Evolutionary conservation across 768 basidiomycete genomes (phyloP), one percentile per base, ranked within the genome.

Genomic region (Daedaleopsis nitida): DNA sequence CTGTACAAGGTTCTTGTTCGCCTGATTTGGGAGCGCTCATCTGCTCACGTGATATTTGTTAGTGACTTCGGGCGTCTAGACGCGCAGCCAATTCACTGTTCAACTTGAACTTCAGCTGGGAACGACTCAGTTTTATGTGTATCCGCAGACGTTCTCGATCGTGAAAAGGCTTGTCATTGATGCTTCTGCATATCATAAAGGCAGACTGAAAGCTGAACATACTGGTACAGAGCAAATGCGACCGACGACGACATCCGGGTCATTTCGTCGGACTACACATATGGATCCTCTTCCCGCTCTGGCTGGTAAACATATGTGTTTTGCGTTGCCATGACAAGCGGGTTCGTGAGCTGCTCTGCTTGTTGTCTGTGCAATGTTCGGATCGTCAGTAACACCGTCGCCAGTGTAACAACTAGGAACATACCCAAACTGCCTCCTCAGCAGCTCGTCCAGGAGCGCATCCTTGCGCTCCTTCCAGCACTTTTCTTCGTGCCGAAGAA

Each of bases 401-500:
- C 9, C 14, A 9, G 5, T 24, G 3, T 1, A 49, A 14, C 5
- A 42, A 4, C 19, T 16, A 49, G 5, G 13, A 68, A 76, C 76
- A 60, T 62, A 84, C 85, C 85, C 85, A 71, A 86, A 86, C 52
- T 73, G 69, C 3, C 66, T 71, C 52, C 78, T 73, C 60, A 87
- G 70, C 14, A 86, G 68, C 42, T 78, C 76, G 66, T 90, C 85
- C 51, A 91, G 66, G 61, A 81, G 78, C n/a, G 65, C 72, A 52
- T 91, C 89, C 67, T 90, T 91, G 57, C 81, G 79, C 53, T 84
- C 75, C 59, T 77, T 79, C 73, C 86, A 83, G 57, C 73, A 77
- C 64, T 78, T 77, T 55, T 78, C 77, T 62, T 91, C 86, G 4
- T 75, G 72, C 59, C 81, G 80, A 9, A 82, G 73, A 16, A 78